These are phyloP conservation scores for Auriscalpium microsporum DNA, from an alignment of 768 basidiomycete species.

Conservation along the genomic window DNA sequence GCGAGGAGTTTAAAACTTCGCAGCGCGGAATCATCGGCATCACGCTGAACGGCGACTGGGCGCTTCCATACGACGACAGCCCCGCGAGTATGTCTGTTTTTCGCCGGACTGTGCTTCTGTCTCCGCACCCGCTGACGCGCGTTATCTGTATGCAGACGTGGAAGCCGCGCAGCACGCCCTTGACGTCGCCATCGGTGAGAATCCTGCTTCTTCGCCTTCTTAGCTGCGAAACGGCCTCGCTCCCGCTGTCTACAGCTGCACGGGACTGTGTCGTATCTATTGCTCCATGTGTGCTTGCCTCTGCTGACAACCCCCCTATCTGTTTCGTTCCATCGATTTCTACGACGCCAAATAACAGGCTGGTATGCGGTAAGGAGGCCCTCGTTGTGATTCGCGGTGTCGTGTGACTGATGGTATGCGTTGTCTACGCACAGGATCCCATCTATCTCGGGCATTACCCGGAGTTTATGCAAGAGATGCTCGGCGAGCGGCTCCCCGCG, in stretches of 20 bases:
- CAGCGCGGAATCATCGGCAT: slow-evolving; percentile 72
- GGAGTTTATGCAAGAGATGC: slow-evolving; percentile 48
- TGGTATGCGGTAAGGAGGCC: slow-evolving; percentile 41
- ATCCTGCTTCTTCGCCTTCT: slow-evolving; percentile 6
- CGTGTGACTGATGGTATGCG: not conserved
- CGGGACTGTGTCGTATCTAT: too few species aligned
- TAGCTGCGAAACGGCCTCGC: too few species aligned
- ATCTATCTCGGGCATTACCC: slow-evolving; percentile 74
- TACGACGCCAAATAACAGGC: slow-evolving; percentile 24
- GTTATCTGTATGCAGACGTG: slow-evolving; percentile 37
- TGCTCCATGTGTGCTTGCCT: too few species aligned
- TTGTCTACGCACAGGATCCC: slow-evolving; percentile 37
- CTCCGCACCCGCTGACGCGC: not conserved
- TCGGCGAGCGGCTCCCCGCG: slow-evolving; percentile 48
- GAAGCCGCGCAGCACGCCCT: slow-evolving; percentile 64
- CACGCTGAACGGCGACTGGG: slow-evolving; percentile 71
- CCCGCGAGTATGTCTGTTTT: slow-evolving; percentile 47
- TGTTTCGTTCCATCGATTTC: too few species aligned
- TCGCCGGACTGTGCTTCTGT: not conserved
- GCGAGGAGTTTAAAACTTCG: slow-evolving; percentile 50
- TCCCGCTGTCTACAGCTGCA: too few species aligned
- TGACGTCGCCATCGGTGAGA: slow-evolving; percentile 61
- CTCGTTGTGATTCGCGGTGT: not conserved
- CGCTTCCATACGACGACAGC: slow-evolving; percentile 60
- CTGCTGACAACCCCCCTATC: too few species aligned